Conservation (phyloP, 2,329 filamentous ascomycete genomes). For the Leptographium procerum region DNA sequence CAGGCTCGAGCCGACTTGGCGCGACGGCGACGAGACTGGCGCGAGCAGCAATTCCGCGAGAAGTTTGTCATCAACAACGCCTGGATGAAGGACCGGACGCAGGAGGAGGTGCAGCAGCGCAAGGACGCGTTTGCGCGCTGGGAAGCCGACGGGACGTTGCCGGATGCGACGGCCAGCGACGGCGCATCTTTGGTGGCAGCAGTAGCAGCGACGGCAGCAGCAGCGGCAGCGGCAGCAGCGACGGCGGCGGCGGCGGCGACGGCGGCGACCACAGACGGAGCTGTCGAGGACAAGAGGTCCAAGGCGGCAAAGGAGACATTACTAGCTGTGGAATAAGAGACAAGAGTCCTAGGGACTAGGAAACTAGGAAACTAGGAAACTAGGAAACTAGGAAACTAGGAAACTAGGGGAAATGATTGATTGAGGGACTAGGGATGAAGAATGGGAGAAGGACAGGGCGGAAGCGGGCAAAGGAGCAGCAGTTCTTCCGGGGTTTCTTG, state of each 20-base stretch:
- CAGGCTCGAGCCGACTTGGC: slow-evolving; percentile 16
- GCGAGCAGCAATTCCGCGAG: slow-evolving; percentile 49
- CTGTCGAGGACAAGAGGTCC: not conserved
- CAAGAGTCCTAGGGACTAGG: too few relatives aligned
- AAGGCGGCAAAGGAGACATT: not conserved
- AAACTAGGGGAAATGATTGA: too few relatives aligned
- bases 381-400: too few relatives aligned
- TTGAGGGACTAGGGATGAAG: too few relatives aligned
- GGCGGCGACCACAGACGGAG: too few relatives aligned
- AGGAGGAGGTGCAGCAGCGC: slow-evolving; percentile 62
- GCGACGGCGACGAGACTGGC: slow-evolving; percentile 23
- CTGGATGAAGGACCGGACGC: slow-evolving; percentile 69
- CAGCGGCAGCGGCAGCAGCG: not conserved
- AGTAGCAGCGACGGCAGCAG: not conserved
- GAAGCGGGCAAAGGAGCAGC: too few relatives aligned
- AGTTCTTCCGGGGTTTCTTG: too few relatives aligned
- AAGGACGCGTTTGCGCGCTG: slow-evolving; percentile 53
- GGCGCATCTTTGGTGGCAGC: not conserved
- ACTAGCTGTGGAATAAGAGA: too few relatives aligned
- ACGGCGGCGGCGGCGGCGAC: not conserved
- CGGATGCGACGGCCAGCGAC: not conserved
- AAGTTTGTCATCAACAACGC: slow-evolving; percentile 74
- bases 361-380: too few relatives aligned
- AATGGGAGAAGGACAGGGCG: too few relatives aligned
- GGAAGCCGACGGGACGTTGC: slow-evolving; percentile 33